Evolutionary conservation across 2,329 filamentous ascomycete genomes (phyloP).

Genomic region (Botrytis fabae): DNA sequence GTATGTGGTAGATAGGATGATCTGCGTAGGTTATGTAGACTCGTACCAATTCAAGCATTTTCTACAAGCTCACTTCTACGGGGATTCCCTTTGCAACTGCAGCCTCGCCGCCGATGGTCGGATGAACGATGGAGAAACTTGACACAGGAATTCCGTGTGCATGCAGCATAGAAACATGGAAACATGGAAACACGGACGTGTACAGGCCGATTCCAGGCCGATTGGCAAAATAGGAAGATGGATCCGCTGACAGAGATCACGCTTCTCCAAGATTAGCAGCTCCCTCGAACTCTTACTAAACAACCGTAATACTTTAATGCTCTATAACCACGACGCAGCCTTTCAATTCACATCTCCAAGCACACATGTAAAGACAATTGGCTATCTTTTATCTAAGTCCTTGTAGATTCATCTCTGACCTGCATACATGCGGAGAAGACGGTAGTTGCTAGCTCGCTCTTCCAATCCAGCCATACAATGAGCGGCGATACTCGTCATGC

Average conservation of each 20-base stretch:
- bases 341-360: constrained; percentile 7
- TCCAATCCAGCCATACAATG: neutral
- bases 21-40: neutral
- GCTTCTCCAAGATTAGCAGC: constrained; percentile 4
- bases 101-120: neutral
- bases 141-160: neutral
- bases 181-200: neutral
- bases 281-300: neutral
- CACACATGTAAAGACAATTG: constrained; percentile 14
- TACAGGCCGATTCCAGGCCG: neutral
- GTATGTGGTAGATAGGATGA: constrained; percentile 13
- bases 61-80: neutral
- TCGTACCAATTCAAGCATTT: constrained; percentile 10
- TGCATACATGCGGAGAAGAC: constrained; percentile 16
- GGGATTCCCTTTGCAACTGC: neutral
- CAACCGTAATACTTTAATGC: neutral
- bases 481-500: neutral
- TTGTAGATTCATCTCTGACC: constrained; percentile 13
- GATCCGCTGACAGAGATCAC: constrained; percentile 14
- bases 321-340: neutral
- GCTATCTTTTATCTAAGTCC: constrained; percentile 5
- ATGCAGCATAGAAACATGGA: constrained; percentile 2
- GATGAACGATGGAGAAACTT: neutral
- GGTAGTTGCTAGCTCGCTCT: neutral
- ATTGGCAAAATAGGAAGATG: neutral